Conservation (phyloP, 768 basidiomycete species). For the Boletus coccyginus region DNA sequence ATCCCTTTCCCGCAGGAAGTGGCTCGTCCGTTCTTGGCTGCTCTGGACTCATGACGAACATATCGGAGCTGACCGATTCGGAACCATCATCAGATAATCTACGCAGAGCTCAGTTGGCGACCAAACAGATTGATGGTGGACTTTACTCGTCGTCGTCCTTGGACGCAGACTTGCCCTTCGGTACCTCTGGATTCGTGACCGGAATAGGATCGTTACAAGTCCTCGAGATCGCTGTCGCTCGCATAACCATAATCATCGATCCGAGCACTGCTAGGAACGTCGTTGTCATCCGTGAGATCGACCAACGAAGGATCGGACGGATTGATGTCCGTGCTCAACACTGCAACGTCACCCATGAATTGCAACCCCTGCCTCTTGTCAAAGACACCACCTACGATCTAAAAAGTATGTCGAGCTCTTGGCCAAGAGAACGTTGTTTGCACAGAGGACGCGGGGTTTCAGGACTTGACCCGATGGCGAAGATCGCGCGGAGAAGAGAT, state of each 20-base stretch:
- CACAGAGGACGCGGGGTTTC: slow-evolving; percentile 23
- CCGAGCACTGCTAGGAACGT: not conserved
- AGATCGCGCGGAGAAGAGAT: slow-evolving; percentile 24
- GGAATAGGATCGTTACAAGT: slow-evolving; percentile 9
- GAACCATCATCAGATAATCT: slow-evolving; percentile 15
- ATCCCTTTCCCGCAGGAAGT: not conserved
- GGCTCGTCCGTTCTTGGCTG: not conserved
- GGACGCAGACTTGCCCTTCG: not conserved
- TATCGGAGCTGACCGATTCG: slow-evolving; percentile 15
- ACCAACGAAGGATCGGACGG: slow-evolving; percentile 6
- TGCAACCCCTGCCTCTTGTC: not conserved
- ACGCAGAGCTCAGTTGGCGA: not conserved
- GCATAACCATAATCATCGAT: slow-evolving; percentile 29
- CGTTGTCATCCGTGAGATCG: slow-evolving; percentile 10
- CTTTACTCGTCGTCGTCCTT: slow-evolving; percentile 12
- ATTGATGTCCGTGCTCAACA: slow-evolving; percentile 8
- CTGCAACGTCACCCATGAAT: not conserved
- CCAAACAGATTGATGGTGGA: not conserved
- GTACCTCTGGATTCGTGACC: not conserved
- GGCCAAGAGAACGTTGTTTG: slow-evolving; percentile 28
- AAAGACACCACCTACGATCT: slow-evolving; percentile 13
- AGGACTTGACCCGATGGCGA: slow-evolving; percentile 3
- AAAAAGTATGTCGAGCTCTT: slow-evolving; percentile 27
- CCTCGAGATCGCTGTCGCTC: slow-evolving; percentile 35
- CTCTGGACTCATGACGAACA: slow-evolving; percentile 16